phyloP scores from a whole-genome alignment of 768 basidiomycete genomes.

The Naganishia kalamii region DNA sequence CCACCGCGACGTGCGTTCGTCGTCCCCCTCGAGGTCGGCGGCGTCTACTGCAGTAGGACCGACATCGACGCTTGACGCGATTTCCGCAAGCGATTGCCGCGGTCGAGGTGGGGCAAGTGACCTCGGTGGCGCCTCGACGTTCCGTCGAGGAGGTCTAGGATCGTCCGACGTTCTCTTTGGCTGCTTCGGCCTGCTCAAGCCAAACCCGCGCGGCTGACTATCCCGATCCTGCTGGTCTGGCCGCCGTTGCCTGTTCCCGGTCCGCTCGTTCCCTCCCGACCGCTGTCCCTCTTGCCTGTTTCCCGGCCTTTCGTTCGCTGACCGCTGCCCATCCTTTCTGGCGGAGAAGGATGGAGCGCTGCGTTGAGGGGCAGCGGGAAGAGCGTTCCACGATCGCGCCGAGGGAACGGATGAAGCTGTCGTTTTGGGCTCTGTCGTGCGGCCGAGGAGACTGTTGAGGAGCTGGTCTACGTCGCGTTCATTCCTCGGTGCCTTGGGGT shows the following conservation, averaged over 20 bases:
- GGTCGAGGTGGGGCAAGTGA: too few species aligned
- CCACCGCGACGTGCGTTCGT: background rate
- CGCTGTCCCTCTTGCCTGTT: background rate
- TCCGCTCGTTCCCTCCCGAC: too few species aligned
- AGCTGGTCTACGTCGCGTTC: background rate
- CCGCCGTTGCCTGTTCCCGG: background rate
- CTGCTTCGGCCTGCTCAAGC: background rate
- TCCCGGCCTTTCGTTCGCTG: background rate
- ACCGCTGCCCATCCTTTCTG: background rate
- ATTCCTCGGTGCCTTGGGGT: background rate
- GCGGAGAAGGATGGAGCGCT: background rate
- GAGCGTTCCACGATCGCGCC: background rate
- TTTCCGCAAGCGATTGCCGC: conserved; percentile 2
- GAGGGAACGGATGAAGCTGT: background rate
- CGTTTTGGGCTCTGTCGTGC: background rate
- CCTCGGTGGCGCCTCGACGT: background rate
- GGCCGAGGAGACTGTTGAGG: conserved; percentile 5
- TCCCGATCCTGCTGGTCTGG: conserved; percentile 2
- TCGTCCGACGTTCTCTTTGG: background rate
- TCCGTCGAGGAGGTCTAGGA: background rate
- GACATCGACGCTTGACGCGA: background rate
- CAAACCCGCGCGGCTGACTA: background rate
- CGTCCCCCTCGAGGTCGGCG: background rate
- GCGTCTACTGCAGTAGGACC: background rate
- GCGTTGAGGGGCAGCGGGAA: background rate